Evolutionary conservation across 2,329 filamentous ascomycete species (phyloP), one percentile per base, ranked within the genome.

Genomic region (Cytospora mali): DNA sequence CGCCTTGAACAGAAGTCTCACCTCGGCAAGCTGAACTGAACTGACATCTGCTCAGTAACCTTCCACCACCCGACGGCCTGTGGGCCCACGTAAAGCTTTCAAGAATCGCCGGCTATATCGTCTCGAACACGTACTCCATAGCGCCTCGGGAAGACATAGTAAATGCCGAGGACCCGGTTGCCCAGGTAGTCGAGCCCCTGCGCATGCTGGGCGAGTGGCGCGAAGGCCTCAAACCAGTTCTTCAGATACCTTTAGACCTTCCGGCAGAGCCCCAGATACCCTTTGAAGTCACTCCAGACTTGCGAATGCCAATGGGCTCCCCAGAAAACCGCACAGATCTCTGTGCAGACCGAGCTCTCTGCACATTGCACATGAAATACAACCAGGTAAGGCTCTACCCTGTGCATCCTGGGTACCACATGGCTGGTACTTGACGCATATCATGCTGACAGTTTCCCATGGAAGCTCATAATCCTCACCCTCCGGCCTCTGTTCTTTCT

Each of bases 331-430:
- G 51, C 50, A 33, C 23, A 13, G 54, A 60, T 14, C 23, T 42
- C 3, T 55, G 60, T 23, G 46, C 50, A 31, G 80, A 82, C 64
- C 76, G 80, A 23, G 75, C 78, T 7, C 71, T 73, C 58, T 80
- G 76, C 68, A 70, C 76, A 49, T 69, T 84, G 50, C 81, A 84
- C 64, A 82, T 84, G 80, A 71, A 72, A 58, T 77, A 79, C 68
- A 81, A 83, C 64, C 76, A 77, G 69, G 74, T 74, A 67, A 66
- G 42, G 66, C 62, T 51, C 16, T 29, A 50, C 31, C n/a, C 31
- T 29, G 16, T 25, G 10, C 33, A 53, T 25, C 33, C 56, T 18
- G 33, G 25, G 27, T 14, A 33, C 18, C 6, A 4, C 33, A 16
- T 33, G 27, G 28, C 48, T n/a, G 54, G 61, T 66, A 25, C 9